Conservation (phyloP, 306 rosid species). For the Crataegus laevigata region DNA sequence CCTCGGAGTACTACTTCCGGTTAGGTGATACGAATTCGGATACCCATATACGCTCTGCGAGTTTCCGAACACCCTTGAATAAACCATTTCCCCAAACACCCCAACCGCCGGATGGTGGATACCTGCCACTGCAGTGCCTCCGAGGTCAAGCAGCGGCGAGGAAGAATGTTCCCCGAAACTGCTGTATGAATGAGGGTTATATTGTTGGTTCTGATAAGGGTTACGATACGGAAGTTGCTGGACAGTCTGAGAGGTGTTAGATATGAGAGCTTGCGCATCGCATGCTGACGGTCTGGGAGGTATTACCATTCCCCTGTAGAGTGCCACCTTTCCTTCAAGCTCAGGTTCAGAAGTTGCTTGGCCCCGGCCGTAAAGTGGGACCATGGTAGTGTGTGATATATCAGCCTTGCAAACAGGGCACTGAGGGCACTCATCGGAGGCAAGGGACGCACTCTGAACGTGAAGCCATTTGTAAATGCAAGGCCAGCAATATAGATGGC, state of each 20-base stretch:
- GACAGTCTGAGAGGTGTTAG: conserved; percentile 27
- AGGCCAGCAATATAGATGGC: conserved; percentile 97
- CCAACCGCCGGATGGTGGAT: conserved; percentile 48
- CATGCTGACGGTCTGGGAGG: conserved; percentile 87
- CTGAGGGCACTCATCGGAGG: conserved; percentile 65
- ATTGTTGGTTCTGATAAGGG: conserved; percentile 57
- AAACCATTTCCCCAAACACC: conserved; percentile 74
- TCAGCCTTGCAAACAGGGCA: conserved; percentile 94
- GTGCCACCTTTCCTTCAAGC: conserved; percentile 22
- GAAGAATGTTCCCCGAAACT: conserved; percentile 39
- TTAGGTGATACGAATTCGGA: conserved; percentile 48
- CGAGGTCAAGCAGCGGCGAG: conserved; percentile 36
- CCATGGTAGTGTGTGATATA: conserved; percentile 69
- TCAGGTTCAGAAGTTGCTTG: conserved; percentile 25
- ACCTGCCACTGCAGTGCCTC: conserved; percentile 34
- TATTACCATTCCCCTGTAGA: conserved; percentile 22
- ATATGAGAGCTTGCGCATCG: conserved; percentile 28
- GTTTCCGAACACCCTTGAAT: conserved; percentile 62
- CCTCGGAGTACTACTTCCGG: conserved; percentile 44
- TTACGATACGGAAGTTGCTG: conserved; percentile 70
- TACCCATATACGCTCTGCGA: conserved; percentile 35
- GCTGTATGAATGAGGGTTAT: conserved; percentile 22
- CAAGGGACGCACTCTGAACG: conserved; percentile 69
- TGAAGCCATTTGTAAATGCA: conserved; percentile 93
- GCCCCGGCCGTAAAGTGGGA: conserved; percentile 81